A percentile compares a stretch with the other conserved stretches of the same genome.
Evolutionary conservation across 1,139 yeast species (phyloP).

Genomic region (Pichia sp.): DNA sequence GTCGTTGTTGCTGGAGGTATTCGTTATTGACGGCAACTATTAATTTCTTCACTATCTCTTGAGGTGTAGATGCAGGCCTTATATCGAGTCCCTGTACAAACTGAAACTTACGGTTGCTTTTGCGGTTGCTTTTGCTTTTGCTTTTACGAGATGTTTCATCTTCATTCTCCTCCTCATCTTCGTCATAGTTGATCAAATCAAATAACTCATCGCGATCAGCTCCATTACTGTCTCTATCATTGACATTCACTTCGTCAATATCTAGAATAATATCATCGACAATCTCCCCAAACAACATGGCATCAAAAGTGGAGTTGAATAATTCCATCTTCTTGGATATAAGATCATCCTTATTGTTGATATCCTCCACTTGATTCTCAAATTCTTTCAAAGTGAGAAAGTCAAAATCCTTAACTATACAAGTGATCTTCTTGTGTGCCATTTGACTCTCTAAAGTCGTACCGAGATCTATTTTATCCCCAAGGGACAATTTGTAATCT

Average conservation of each 20-base stretch:
- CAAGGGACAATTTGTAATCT: slow-evolving; percentile 53
- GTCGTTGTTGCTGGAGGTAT: slow-evolving; percentile 27
- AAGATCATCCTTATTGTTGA: slow-evolving; percentile 18
- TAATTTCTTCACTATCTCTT: slow-evolving; percentile 25
- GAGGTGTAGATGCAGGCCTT: too few relatives aligned
- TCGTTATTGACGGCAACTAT: slow-evolving; percentile 27
- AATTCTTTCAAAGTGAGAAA: slow-evolving; percentile 32
- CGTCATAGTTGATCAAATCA: too few relatives aligned
- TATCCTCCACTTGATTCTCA: slow-evolving; percentile 18
- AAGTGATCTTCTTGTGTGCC: slow-evolving; percentile 80
- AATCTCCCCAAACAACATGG: slow-evolving; percentile 75
- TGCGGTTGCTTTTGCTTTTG: too few relatives aligned
- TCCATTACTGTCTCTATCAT: slow-evolving; percentile 8
- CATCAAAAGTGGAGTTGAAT: slow-evolving; percentile 48
- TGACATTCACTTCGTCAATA: neutral
- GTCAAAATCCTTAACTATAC: slow-evolving; percentile 59
- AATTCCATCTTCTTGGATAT: slow-evolving; percentile 26
- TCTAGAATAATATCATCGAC: slow-evolving; percentile 8
- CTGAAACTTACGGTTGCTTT: too few relatives aligned
- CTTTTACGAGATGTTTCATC: too few relatives aligned
- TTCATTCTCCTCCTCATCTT: too few relatives aligned
- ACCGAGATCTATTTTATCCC: slow-evolving; percentile 82
- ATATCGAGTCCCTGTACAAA: too few relatives aligned
- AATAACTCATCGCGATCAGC: too few relatives aligned
- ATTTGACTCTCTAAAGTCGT: slow-evolving; percentile 81